Base-by-base conservation (phyloP, 2,329 filamentous ascomycete species). In the Paecilomyces fulvus region DNA sequence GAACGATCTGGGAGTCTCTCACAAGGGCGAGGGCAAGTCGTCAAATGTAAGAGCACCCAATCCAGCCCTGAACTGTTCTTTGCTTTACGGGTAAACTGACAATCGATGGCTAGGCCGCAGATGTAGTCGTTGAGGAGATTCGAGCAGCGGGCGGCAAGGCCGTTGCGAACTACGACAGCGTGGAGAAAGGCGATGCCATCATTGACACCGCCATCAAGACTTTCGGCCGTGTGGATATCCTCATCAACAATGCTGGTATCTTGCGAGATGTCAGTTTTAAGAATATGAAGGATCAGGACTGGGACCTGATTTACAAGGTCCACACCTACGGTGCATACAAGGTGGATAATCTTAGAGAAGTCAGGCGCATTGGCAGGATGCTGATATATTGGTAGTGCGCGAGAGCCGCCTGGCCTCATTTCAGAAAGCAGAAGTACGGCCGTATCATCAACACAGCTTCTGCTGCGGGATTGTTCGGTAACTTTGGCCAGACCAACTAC, bases 191-290 rank as follows among this genome's bases (percentile, higher is more conserved):
- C 67, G 92, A 97, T 59, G 87, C 83, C 75, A 97, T 99, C 74
- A 95, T 99, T 77, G 92, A 78, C 21, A 78, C 77, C 14, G 77
- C 77, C 31, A 76, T 79, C 60, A 74, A 77, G 65, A 69, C 67
- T 60, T 79, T 78, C 56, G 77, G 77, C 64, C 89, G 92, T 67
- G 84, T 99, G 75, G 92, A 99, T 74, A 80, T 99, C 62, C 86
- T 99, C 67, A 87, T 99, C 77, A 99, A 99, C 83, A 99, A 97
- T 72, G 94, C 94, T 59, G 92, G 94, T 69, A 97, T 97, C 70
- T 82, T 96, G 59, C 88, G 92, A 59, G 92, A 97, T 77, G 75
- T 97, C 70, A 92, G 89, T 82, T 97, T 99, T 80, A 96, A 96
- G 83, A 97, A 97, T 78, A 95, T 97, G 84, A 94, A 88, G 74